Base-by-base conservation (phyloP, 2,329 filamentous ascomycete genomes). In the Chrysoporthe austroafricana region DNA sequence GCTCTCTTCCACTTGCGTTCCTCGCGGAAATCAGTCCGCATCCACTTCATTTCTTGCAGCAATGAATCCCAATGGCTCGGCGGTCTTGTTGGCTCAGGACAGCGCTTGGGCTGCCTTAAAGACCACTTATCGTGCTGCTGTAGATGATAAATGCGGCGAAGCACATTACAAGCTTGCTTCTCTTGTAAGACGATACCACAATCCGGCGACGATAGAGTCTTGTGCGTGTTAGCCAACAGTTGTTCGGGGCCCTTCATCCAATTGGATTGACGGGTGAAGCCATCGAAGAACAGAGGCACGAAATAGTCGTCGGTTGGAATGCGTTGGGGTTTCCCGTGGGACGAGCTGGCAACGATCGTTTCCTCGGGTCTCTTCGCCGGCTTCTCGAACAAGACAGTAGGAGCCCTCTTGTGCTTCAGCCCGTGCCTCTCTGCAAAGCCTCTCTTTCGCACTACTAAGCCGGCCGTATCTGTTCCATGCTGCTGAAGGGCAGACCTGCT, bases 51-150 rank as follows among this genome's bases (percentile, higher is more conserved):
- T 81, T 99, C 94, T 72, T 94, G 87, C 43, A 99, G 82, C 66
- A 98, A 78, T 63, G 95, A 86, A 79, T 99, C 96, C 87, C 90
- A 92, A 73, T 98, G 95, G 1, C 91, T 90, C 0, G 88, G 85
- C 21, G 90, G 90, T 48, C 93, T 88, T 4, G 87, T 84, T 4
- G 95, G 94, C 77, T 99, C 96, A 1, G 89, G 85, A 50, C 90
- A 92, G 66, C 94, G 91, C 75, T 96, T 93, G 56, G 94, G 89
- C 75, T 99, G 96, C 63, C 95, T 87, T 59, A 99, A 79, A 5
- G 94, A 96, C 95, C 96, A 98, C 74, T 95, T 91, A 73, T 97
- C 94, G 43, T 91, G 89, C 74, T 95, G 93, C 75, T 99, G 96
- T 36, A 98, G 83, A 70, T 95, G 90, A 76, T 97, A 97, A 2